Base-by-base conservation (phyloP, 192 early-diverging fungal species). In the Physocladia obscura region DNA sequence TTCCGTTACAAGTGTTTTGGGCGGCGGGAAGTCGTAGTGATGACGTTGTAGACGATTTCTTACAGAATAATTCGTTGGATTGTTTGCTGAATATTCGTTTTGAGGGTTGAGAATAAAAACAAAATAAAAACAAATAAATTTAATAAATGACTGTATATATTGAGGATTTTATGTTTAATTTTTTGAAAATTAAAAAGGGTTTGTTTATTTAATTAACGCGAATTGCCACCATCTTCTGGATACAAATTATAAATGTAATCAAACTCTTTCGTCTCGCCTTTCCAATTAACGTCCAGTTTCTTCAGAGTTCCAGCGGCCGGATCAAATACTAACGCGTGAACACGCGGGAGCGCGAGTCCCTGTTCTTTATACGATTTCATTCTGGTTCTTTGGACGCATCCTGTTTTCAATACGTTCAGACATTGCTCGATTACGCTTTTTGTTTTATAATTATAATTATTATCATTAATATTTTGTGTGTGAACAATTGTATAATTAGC, bases 401-500 rank as follows among this genome's bases (percentile, higher is more conserved):
- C 65, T 19, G 54, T 68, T 52, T 68, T 68, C 49, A 68, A 49
- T 36, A 68, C 36, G 54, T 68, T 68, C 29, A 68, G 34, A 35
- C 51, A 54, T 35, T 68, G 65, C 51, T 68, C 65, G 11, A 11
- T 6, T 4, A 68, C 65, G 54, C 40, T 44, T 44, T 44, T 44
- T 44, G 40, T 44, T 44, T 44, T 44, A n/a, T 44, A n/a, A n/a
- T n/a, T n/a, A n/a, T n/a, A n/a, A n/a, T n/a, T n/a, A n/a, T n/a
- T n/a, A n/a, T 44, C 40, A 44, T 8, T 8, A 44, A n/a, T 13
- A 44, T 8, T 13, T 44, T 44, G 40, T n/a, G 84, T 85, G 64
- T 87, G 76, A 47, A 88, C 77, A 13, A n/a, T n/a, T n/a, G n/a
- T n/a, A n/a, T n/a, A n/a, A n/a, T n/a, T n/a, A n/a, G n/a, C n/a